Evolutionary conservation across 1,284 basidiomycete genomes (phyloP), one percentile per base, ranked within the genome.

Genomic region (Leccinum colubrinum): DNA sequence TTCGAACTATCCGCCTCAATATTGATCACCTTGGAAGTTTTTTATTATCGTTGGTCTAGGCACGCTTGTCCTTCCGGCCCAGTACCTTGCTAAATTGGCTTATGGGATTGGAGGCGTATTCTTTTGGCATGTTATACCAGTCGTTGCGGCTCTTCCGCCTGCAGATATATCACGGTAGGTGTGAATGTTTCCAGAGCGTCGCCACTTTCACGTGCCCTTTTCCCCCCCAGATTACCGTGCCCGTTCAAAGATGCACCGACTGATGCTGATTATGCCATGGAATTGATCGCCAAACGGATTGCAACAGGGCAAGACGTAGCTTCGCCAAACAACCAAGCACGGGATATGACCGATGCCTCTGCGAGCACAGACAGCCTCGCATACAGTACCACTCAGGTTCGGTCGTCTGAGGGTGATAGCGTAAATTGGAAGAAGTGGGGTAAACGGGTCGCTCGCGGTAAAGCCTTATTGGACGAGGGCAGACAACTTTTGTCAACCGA

Each of bases 201-300:
- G 33, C 33, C 37, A 27, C 33, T 33, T 53, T 61, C 43, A 68
- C 55, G 30, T 41, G 62, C 20, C 53, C 20, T 56, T 56, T 62
- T 57, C 12, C 20, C 46, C 6, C 46, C 6, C 54, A 84, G 83
- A 33, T 59, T 86, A 15, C 84, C 83, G 12, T 76, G 79, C 4
- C 74, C 78, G 4, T 78, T 89, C 54, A 65, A 66, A 27, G 79
- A 83, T 62, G 81, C 81, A 6, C 87, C 87, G 0, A 88, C 86
- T 5, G 86, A 90, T 68, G 80, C 84, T 2, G 86, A 90, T 59
- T 81, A 86, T 67, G 86, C 88, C 1, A 88, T 89, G 83, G 81
- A 86, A 37, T 68, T 90, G 9, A 88, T 90, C 41, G 81, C 86
- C 1, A 78, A 81, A 62, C 81, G 88, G 3, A 79, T 88, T 9